A percentile compares a stretch with the other conserved stretches of the same genome.
Evolutionary conservation across 2,329 filamentous ascomycete species (phyloP).

Genomic region (Pseudogymnoascus sp.): DNA sequence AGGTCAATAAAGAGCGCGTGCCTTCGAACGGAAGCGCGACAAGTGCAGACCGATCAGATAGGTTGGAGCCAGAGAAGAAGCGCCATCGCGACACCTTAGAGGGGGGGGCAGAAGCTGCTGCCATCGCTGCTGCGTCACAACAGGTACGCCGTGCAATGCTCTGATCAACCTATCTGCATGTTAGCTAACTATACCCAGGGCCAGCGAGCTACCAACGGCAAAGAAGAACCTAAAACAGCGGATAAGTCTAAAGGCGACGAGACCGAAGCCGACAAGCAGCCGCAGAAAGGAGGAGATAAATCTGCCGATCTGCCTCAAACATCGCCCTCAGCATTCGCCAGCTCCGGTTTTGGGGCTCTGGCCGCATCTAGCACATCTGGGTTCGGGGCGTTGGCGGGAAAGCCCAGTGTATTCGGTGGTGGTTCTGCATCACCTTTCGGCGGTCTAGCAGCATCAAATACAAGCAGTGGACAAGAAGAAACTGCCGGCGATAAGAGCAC

Average conservation of each 20-base stretch:
- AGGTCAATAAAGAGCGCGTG: slow-evolving; percentile 32
- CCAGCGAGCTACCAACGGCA: neutral
- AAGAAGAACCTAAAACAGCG: neutral
- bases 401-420: slow-evolving; percentile 44
- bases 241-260: neutral
- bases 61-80: slow-evolving; percentile 59
- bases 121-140: neutral
- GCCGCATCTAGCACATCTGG: slow-evolving; percentile 54
- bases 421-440: slow-evolving; percentile 24
- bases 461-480: neutral
- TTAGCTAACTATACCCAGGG: neutral
- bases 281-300: slow-evolving; percentile 16
- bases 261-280: neutral
- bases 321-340: slow-evolving; percentile 56
- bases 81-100: slow-evolving; percentile 45
- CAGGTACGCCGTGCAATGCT: neutral
- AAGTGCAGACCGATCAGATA: slow-evolving; percentile 28
- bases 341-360: slow-evolving; percentile 61
- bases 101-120: slow-evolving; percentile 29
- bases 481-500: slow-evolving; percentile 21
- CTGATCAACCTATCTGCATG: neutral
- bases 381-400: slow-evolving; percentile 48
- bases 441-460: neutral
- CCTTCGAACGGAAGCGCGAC: slow-evolving; percentile 36
- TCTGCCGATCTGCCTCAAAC: slow-evolving; percentile 34